Conservation (phyloP, 2,329 filamentous ascomycete species). For the Xylaria sp. region DNA sequence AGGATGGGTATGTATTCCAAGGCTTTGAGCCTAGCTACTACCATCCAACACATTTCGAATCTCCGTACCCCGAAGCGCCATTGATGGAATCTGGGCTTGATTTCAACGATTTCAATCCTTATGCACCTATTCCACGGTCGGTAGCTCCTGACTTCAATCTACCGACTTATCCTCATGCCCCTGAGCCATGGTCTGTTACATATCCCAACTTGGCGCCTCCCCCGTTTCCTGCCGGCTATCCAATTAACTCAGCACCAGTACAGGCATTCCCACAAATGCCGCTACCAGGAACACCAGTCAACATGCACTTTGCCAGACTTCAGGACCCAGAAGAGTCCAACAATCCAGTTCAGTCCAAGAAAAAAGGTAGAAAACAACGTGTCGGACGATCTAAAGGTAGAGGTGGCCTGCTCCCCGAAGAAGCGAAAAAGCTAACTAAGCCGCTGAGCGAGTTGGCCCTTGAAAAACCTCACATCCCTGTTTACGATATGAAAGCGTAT, state of each 20-base stretch:
- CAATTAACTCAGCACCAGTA: neutral
- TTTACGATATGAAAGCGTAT: slow-evolving; percentile 5
- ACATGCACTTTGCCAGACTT: neutral
- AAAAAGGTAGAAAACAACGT: neutral
- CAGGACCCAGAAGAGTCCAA: neutral
- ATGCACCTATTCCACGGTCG: too few relatives aligned
- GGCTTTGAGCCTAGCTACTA: neutral
- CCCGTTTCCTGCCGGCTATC: neutral
- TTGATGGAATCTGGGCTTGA: neutral
- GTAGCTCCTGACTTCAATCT: neutral
- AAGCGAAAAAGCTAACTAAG: neutral
- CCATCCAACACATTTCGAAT: neutral
- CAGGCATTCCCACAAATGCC: neutral
- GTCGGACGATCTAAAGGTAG: neutral
- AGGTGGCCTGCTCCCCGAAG: neutral
- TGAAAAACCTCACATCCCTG: neutral
- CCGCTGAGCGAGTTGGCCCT: neutral
- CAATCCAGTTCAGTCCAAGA: neutral
- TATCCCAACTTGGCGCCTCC: neutral
- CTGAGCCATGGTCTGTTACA: neutral
- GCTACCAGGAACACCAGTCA: neutral
- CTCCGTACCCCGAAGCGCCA: neutral
- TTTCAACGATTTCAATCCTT: neutral
- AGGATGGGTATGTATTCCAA: neutral
- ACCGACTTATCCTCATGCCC: neutral